These are phyloP conservation scores for Lactarius tabidus DNA, from an alignment of 768 basidiomycete genomes.

Conservation along the genomic window DNA sequence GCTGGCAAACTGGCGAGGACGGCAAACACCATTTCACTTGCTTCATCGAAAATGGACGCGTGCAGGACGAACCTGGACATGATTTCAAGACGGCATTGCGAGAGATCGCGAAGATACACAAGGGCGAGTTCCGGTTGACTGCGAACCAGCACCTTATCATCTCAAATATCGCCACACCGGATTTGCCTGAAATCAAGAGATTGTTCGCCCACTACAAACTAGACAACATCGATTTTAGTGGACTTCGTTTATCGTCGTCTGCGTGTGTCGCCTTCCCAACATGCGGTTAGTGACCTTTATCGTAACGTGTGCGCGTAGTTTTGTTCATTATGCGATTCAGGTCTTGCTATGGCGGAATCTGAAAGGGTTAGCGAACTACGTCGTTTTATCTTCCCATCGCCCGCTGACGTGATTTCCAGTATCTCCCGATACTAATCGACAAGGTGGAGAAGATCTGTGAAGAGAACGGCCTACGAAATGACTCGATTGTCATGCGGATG, in stretches of 20 bases:
- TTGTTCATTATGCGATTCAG: slow-evolving; percentile 29
- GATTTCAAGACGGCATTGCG: slow-evolving; percentile 91
- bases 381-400: neutral
- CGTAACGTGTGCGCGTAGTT: neutral
- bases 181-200: slow-evolving; percentile 72
- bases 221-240: slow-evolving; percentile 79
- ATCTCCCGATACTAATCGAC: slow-evolving; percentile 86
- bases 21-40: slow-evolving; percentile 88
- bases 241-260: slow-evolving; percentile 80
- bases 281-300: slow-evolving; percentile 51
- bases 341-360: slow-evolving; percentile 77
- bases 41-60: slow-evolving; percentile 96
- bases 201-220: slow-evolving; percentile 82
- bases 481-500: slow-evolving; percentile 98
- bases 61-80: slow-evolving; percentile 88
- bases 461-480: slow-evolving; percentile 87
- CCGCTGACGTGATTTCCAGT: slow-evolving; percentile 41
- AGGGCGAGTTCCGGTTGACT: slow-evolving; percentile 90
- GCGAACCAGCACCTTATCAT: slow-evolving; percentile 93
- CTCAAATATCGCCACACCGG: slow-evolving; percentile 71
- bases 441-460: slow-evolving; percentile 96
- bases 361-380: slow-evolving; percentile 50
- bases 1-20: slow-evolving; percentile 86
- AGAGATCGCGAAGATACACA: slow-evolving; percentile 92
- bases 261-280: slow-evolving; percentile 98